Base-by-base conservation (phyloP, 257 asterid genomes). In the Solanum chiquidenum region DNA sequence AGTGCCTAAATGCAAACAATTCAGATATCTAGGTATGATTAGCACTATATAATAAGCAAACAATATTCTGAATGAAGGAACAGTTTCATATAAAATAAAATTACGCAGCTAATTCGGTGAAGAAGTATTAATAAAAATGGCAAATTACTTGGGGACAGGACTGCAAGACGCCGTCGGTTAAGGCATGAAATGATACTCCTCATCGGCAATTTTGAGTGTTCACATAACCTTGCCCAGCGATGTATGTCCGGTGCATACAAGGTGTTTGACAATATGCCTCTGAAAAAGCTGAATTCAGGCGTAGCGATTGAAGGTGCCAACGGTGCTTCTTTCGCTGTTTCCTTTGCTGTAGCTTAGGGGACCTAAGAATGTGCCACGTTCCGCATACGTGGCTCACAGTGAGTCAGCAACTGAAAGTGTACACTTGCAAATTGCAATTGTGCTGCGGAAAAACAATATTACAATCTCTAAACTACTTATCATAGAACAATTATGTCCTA, bases 121-220 rank as follows among this genome's bases (percentile, higher is more conserved):
- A n/a, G 21, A 40, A 38, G 10, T 42, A 7, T 4, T 25, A 40
- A 7, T 49, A 27, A 29, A 16, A 80, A 80, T 8, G 13, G 90
- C 34, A 9, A 87, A 86, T 89, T 94, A 94, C 95, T 58, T 79
- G 92, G 40, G 84, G 91, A 90, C 72, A 86, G 90, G 89, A 90
- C 29, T n/a, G 89, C 83, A 73, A n/a, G 68, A 83, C 89, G 89
- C 74, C 87, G 91, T 66, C 94, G 93, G 80, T 86, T 92, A 80
- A 93, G 88, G 82, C 74, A 66, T 25, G 87, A 88, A 85, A 86
- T 83, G 60, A 92, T 58, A 89, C 89, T 89, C 92, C 88, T 92
- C 95, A 92, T 92, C 83, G 90, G 68, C 85, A 79, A 16, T 44
- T 44, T 27, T 72, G 40, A 44, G 85, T 79, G 40, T 27, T 79